These are phyloP conservation scores for Blastomyces emzantsi DNA, from an alignment of 2,329 filamentous ascomycete genomes.

Conservation along the genomic window DNA sequence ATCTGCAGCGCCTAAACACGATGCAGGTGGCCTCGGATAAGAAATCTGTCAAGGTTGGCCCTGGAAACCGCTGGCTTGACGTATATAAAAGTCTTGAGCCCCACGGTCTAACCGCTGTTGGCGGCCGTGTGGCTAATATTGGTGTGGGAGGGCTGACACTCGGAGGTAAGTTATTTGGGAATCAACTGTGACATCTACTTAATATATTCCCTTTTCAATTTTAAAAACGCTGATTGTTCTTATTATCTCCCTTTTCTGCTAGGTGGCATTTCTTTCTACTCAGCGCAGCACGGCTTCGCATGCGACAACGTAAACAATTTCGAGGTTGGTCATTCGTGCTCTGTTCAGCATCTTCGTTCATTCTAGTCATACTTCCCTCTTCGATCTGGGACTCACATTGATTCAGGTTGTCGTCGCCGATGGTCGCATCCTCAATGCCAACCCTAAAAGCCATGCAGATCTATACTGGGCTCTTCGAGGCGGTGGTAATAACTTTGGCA, in stretches of 20 bases:
- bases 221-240: not conserved
- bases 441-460: conserved; percentile 37
- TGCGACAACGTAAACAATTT: conserved; percentile 30
- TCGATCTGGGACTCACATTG: conserved; percentile 14
- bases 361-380: too few relatives aligned
- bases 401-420: conserved; percentile 33
- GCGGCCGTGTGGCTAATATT: conserved; percentile 25
- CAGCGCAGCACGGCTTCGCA: conserved; percentile 28
- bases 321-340: conserved; percentile 19
- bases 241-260: conserved; percentile 9
- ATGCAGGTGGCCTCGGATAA: conserved; percentile 24
- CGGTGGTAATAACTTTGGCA: conserved; percentile 37
- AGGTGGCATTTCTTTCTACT: conserved; percentile 29
- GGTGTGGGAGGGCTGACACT: conserved; percentile 24
- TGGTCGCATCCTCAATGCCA: conserved; percentile 32
- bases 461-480: conserved; percentile 43
- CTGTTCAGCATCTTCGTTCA: not conserved
- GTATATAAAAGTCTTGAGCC: conserved; percentile 29
- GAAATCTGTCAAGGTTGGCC: conserved; percentile 23
- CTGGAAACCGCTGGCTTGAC: conserved; percentile 29
- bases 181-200: not conserved
- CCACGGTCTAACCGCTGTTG: conserved; percentile 26
- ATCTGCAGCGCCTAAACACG: conserved; percentile 25
- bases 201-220: not conserved
- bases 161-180: conserved; percentile 16